Base-by-base conservation (phyloP, 2,329 filamentous ascomycete species). In the Clathrospora elynae region DNA sequence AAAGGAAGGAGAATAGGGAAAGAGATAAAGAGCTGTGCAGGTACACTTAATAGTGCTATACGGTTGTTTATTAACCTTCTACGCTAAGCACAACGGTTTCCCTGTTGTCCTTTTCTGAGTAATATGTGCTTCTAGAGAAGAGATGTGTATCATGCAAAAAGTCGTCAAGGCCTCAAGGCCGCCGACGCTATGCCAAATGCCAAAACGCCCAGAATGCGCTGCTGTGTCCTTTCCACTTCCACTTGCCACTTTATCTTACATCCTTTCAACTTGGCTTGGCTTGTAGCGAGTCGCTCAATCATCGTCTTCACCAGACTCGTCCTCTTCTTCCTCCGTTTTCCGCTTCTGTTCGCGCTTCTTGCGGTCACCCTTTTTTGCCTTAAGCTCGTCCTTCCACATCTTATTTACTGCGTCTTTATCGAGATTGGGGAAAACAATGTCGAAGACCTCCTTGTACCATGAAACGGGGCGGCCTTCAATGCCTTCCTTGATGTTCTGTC, bases 391-490 rank as follows among this genome's bases (percentile, higher is more conserved):
- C 55, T 86, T 85, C 83, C 89, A 93, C 53, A 83, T 53, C 24
- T 78, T 81, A 70, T 88, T 93, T 49, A 87, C 90, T 48, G 82
- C 73, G 28, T 86, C 79, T 49, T 75, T 78, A 72, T 96, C 88
- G 12, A 97, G 72, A 53, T 87, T 77, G 24, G 88, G 84, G 77
- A 99, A 99, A 57, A 97, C 84, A 49, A 96, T 79, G 51, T 92
- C 82, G 69, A 96, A 97, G 35, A 99, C 89, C 56, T 99, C 90
- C 5, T 81, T 81, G 76, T 97, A 99, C 93, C 93, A 99, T 64
- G 82, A 85, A 12, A 92, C 92, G 0, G 93, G 87, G 57, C 86
- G 88, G 62, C 95, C 93, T 72, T 96, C 86, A 51, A 99, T 88
- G 56, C 90, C 91, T 64, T 95, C 83, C 75, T 97, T 99, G 77